These are phyloP conservation scores for Syzygium syzygioides DNA, from an alignment of 441 rosid species.

Conservation along the genomic window DNA sequence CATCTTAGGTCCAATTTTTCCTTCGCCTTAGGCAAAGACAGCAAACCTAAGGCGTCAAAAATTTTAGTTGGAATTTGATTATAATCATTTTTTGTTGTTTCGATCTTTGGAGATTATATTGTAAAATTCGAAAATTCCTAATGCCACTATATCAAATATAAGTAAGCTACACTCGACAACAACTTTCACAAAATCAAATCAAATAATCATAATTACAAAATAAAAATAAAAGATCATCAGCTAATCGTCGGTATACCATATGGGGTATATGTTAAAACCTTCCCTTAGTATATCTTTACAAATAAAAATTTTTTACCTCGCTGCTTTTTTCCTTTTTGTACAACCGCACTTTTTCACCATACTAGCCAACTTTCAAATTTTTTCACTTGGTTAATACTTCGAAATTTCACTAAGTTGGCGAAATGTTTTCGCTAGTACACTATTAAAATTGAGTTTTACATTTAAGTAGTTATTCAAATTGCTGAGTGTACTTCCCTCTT, in stretches of 20 bases:
- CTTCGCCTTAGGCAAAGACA: background rate
- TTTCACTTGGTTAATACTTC: no score
- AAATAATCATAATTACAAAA: no score
- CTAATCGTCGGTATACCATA: background rate
- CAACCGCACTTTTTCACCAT: no score
- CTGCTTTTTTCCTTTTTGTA: no score
- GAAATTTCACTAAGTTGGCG: no score
- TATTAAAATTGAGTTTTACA: no score
- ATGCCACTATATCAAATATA: background rate
- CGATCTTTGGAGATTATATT: background rate
- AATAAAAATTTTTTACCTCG: no score
- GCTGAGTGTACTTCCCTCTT: no score
- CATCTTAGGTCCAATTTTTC: background rate
- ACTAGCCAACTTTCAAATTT: no score
- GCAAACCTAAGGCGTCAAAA: background rate
- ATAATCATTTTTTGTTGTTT: background rate
- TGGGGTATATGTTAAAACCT: background rate
- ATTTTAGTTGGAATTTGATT: background rate
- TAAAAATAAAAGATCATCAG: background rate
- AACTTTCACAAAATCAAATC: background rate
- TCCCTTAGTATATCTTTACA: no score
- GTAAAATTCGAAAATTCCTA: background rate
- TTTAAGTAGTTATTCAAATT: no score
- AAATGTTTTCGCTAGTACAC: no score
- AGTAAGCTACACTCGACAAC: background rate